These are phyloP conservation scores for Aspergillus chevalieri DNA, from an alignment of 2,329 filamentous ascomycete genomes.

Conservation along the genomic window DNA sequence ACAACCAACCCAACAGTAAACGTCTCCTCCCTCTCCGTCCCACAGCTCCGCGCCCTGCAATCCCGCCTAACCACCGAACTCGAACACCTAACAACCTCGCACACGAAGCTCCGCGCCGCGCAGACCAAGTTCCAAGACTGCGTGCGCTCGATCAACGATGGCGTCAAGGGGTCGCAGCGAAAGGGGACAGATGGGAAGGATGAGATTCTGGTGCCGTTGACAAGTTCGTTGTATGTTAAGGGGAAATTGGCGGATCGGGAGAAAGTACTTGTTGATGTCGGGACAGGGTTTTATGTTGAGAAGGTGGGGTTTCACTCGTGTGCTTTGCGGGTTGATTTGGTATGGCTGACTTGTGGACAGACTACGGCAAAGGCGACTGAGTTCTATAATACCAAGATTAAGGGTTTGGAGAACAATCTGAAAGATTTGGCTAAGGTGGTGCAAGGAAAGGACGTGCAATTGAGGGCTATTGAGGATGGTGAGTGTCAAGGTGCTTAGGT, in stretches of 20 bases:
- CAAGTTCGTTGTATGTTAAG: slow-evolving; percentile 88
- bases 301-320: slow-evolving; percentile 53
- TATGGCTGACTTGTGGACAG: slow-evolving; percentile 20
- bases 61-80: slow-evolving; percentile 95
- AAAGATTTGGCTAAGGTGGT: slow-evolving; percentile 64
- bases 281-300: slow-evolving; percentile 90
- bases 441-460: slow-evolving; percentile 71
- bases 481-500: slow-evolving; percentile 21
- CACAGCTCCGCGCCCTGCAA: slow-evolving; percentile 86
- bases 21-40: slow-evolving; percentile 70
- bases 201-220: slow-evolving; percentile 80
- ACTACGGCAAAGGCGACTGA: slow-evolving; percentile 55
- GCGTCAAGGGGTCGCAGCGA: slow-evolving; percentile 40
- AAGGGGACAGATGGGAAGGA: slow-evolving; percentile 28
- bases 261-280: slow-evolving; percentile 82
- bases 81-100: slow-evolving; percentile 85
- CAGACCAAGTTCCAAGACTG: slow-evolving; percentile 92
- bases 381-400: slow-evolving; percentile 64
- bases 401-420: slow-evolving; percentile 59
- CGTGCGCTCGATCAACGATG: slow-evolving; percentile 64
- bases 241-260: slow-evolving; percentile 69
- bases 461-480: slow-evolving; percentile 86
- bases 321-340: background rate
- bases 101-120: slow-evolving; percentile 80
- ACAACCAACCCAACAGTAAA: slow-evolving; percentile 46